Percentiles rank a stretch among this genome's conserved stretches.
Conservation (phyloP, 202 grass and related monocot species). For the Cymbopogon flexuosus region DNA sequence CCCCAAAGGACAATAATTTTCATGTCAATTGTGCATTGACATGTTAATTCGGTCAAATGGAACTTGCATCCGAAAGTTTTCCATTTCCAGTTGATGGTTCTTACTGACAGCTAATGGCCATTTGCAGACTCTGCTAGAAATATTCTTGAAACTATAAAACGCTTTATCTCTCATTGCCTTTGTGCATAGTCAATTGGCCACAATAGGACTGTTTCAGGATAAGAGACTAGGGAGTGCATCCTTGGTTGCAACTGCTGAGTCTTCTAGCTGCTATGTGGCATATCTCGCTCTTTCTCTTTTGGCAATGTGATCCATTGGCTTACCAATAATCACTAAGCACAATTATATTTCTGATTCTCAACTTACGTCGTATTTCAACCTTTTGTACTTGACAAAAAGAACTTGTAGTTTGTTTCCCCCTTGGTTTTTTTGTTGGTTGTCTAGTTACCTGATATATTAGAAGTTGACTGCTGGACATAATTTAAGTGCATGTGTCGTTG, state of each 20-base stretch:
- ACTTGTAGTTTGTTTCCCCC: neutral
- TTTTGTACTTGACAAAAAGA: neutral
- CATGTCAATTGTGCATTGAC: neutral
- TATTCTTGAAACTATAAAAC: neutral
- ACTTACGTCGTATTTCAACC: neutral
- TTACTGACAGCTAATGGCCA: neutral
- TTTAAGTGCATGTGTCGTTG: constrained; percentile 7
- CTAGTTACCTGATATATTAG: constrained; percentile 9
- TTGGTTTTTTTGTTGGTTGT: neutral
- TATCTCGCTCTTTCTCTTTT: neutral
- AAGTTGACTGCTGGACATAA: constrained; percentile 1
- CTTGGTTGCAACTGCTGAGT: neutral
- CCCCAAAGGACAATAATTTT: neutral
- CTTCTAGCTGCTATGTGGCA: neutral
- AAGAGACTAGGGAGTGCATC: neutral
- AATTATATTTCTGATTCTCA: neutral
- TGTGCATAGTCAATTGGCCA: constrained; percentile 12
- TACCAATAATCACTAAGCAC: neutral
- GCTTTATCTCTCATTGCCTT: neutral
- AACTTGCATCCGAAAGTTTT: neutral
- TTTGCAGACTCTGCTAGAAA: neutral
- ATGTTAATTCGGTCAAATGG: constrained; percentile 11
- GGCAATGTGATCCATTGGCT: neutral
- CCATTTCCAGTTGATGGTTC: constrained; percentile 3
- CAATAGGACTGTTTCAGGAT: neutral